Evolutionary conservation across 805 yeast species (phyloP), one percentile per base, ranked within the genome.

Genomic region (Candida anglica): DNA sequence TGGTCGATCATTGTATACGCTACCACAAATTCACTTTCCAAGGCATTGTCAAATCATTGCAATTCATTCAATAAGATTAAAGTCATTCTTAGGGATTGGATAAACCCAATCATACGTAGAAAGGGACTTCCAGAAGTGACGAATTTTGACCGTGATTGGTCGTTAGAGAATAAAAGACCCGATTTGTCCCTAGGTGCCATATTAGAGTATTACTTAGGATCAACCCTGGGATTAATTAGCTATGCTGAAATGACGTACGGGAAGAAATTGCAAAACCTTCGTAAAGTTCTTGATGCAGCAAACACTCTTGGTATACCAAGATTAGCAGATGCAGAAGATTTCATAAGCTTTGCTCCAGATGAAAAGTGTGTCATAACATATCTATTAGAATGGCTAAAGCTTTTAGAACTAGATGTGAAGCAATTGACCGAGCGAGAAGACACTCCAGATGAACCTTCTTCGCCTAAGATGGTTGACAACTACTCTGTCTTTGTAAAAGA

Each of bases 291-390:
- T 19, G 44, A 47, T 2, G 50, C 62, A 19, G 79, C 80, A 0
- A 56, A 63, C 11, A 44, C 63, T 7, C 52, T 74, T 16, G 75
- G 72, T 2, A 73, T 80, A 19, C 74, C 77, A 1, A 64, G 59
- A 30, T 53, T 80, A 32, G 64, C 77, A 4, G 81, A 77, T 34
- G 69, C 65, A 1, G 79, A 75, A 22, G 84, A 77, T 52, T 64
- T 79, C 37, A 58, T 58, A 23, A 58, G 63, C 15, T 47, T 58
- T 10, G 62, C 59, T 16, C 82, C 82, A 0, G 86, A 80, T 41
- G 86, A 80, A 41, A 70, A 75, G 42, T 68, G 79, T 26, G 61
- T 80, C 11, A 65, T 79, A 43, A 69, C 80, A 13, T 79, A 75
- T 47, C 53, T 79, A 8, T 69, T 80, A 10, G 73, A 78, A 44